Evolutionary conservation across 2,329 filamentous ascomycete species (phyloP).

Genomic region (Niveomyces coronatus): DNA sequence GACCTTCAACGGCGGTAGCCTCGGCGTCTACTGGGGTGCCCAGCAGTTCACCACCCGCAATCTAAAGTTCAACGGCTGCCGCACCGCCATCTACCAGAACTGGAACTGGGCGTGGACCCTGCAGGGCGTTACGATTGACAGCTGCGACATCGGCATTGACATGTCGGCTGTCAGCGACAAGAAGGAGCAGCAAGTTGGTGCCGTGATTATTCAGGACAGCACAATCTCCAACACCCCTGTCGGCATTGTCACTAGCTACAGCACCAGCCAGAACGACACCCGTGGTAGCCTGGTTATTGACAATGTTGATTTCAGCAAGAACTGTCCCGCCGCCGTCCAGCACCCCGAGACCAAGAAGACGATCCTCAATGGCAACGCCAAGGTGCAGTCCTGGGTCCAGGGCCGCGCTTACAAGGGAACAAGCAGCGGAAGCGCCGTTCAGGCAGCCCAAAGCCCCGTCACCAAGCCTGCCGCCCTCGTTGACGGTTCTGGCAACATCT

Average conservation of each 20-base stretch:
- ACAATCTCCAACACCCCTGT: conserved; percentile 64
- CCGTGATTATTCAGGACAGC: conserved; percentile 74
- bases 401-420: conserved; percentile 61
- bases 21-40: conserved; percentile 70
- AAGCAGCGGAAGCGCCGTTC: conserved; percentile 41
- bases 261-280: conserved; percentile 48
- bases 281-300: conserved; percentile 79
- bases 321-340: conserved; percentile 56
- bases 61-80: conserved; percentile 68
- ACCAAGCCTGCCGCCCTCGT: conserved; percentile 59
- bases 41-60: conserved; percentile 85
- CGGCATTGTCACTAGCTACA: conserved; percentile 62
- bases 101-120: conserved; percentile 88
- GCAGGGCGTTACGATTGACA: conserved; percentile 64
- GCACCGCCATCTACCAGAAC: conserved; percentile 79
- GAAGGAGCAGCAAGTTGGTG: conserved; percentile 68
- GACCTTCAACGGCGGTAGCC: conserved; percentile 70
- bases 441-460: conserved; percentile 43
- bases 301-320: conserved; percentile 73
- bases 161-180: conserved; percentile 58
- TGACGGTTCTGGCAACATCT: conserved; percentile 54
- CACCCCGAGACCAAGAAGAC: conserved; percentile 43
- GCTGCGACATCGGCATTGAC: conserved; percentile 66
- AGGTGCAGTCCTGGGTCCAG: conserved; percentile 66
- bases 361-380: conserved; percentile 59